A percentile compares a stretch with the other conserved stretches of the same genome.
Conservation (phyloP, 148 eudicot genomes). For the Vaccinium macrocarpon region DNA sequence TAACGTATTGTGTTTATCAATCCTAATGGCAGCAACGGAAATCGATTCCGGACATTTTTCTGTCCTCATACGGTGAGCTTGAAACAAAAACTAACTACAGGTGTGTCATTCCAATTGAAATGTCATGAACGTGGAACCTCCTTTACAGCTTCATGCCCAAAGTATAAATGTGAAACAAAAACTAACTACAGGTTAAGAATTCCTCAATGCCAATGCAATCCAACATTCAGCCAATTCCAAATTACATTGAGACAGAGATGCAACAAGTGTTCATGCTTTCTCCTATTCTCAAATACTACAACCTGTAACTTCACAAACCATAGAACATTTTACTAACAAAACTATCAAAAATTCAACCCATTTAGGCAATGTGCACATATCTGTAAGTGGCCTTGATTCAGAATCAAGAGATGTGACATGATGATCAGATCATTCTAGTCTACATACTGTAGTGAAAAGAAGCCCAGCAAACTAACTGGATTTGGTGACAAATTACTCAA, state of each 20-base stretch:
- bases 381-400: not conserved
- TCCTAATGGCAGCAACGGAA: not conserved
- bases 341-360: not conserved
- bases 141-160: not conserved
- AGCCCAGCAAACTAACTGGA: not conserved
- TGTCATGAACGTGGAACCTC: not conserved
- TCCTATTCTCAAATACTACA: not conserved
- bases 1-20: not conserved
- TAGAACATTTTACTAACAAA: not conserved
- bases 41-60: not conserved
- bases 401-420: not conserved
- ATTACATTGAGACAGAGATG: not conserved
- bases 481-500: not conserved
- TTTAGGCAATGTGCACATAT: too few relatives aligned
- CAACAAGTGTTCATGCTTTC: not conserved
- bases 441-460: not conserved
- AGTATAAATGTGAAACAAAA: not conserved
- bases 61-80: not conserved
- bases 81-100: not conserved
- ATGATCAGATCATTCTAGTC: not conserved
- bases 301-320: not conserved
- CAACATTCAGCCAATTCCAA: not conserved
- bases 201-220: not conserved
- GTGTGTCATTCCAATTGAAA: not conserved
- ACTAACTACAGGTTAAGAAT: too few relatives aligned